phyloP scores from a whole-genome alignment of 345 rosid genomes.

The Ailanthus altissimus region DNA sequence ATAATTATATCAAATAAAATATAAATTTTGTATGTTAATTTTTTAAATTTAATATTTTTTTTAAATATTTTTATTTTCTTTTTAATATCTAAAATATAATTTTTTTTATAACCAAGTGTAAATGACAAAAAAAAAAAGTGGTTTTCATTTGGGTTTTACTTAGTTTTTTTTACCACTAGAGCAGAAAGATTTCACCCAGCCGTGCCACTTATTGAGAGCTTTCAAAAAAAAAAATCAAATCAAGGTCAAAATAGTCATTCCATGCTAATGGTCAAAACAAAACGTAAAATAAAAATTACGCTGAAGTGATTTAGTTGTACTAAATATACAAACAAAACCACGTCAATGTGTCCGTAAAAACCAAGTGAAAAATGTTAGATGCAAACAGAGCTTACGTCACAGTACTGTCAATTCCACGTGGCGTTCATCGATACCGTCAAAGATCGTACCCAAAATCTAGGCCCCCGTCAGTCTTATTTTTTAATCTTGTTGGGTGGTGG shows the following conservation, averaged over 20 bases:
- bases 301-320: too few relatives aligned
- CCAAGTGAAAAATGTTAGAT: neutral
- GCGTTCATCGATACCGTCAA: neutral
- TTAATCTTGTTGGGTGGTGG: too few relatives aligned
- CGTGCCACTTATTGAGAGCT: too few relatives aligned
- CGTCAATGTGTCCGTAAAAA: neutral
- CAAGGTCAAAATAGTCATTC: constrained; percentile 9
- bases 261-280: neutral
- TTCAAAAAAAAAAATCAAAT: neutral
- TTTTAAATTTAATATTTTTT: too few relatives aligned
- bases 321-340: neutral
- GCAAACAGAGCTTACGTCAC: neutral
- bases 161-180: neutral
- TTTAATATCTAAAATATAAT: too few relatives aligned
- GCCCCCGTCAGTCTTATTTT: neutral
- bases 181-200: too few relatives aligned
- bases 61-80: too few relatives aligned
- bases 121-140: too few relatives aligned
- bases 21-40: too few relatives aligned
- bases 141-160: neutral
- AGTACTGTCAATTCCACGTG: neutral
- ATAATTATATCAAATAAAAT: too few relatives aligned
- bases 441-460: constrained; percentile 12
- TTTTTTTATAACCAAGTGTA: too few relatives aligned
- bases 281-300: too few relatives aligned